Base-by-base conservation (phyloP, 257 asterid genomes). In the Petrea volubilis region DNA sequence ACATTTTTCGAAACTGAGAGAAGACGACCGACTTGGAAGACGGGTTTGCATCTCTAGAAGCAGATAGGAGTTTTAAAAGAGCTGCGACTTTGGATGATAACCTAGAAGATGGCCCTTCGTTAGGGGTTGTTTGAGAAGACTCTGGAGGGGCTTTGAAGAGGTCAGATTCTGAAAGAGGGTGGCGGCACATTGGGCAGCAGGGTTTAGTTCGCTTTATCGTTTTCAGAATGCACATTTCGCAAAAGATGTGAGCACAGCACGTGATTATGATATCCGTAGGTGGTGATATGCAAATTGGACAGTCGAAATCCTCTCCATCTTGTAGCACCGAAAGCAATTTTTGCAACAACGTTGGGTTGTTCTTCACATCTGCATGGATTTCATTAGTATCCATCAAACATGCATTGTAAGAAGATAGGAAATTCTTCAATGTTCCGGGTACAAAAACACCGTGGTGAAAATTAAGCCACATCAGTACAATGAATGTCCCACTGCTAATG, bases 161-260 rank as follows among this genome's bases (percentile, higher is more conserved):
- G 72, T 88, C 90, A 1, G 93, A 84, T 73, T 82, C 92, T 8
- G 85, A 68, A 40, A 93, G 87, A 0, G 89, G 84, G 72, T 80
- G 85, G 55, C 98, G 94, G 78, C 97, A 92, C 86, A 90, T 77
- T 41, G 97, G 98, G 60, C 97, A 92, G 75, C 83, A 76, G 36
- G 96, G 74, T 64, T 88, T 87, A 7, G 82, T 79, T 34, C 78
- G 88, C 76, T 89, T 85, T 34, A 90, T 23, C 17, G 95, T 84
- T 78, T 83, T 90, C 13, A 84, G 64, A 69, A 92, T 90, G 87
- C 98, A 92, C 7, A 83, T 56, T 36, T 82, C 86, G 60, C 97
- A 92, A 53, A 88, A 90, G 46, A 92, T 86, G 81, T 87, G 90
- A 25, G 94, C 87, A 51, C 93, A 89, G 71, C 84, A 70, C 5